Evolutionary conservation across 2,329 filamentous ascomycete genomes (phyloP), one percentile per base, ranked within the genome.

Genomic region (Sphaerostilbella broomeana): DNA sequence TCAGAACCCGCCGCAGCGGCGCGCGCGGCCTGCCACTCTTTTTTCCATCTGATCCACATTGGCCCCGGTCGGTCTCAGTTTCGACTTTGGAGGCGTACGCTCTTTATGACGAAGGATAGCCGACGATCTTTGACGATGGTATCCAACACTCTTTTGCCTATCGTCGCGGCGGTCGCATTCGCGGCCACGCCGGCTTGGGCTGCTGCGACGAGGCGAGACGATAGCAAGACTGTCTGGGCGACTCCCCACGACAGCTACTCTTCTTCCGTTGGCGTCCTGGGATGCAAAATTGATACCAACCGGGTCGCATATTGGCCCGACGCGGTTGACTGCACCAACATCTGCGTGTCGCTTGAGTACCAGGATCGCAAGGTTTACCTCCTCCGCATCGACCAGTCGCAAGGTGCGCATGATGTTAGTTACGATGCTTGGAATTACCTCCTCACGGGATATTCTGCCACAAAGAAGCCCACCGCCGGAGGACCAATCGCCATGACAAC

Each of bases 381-480:
- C 32, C 66, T 79, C 27, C 72, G 70, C 52, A 59, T 79, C 50
- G 76, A 79, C 58, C 62, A 68, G 46, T 79, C 74, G 0, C 62
- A 65, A 40, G 74, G 73, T 40, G 75, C 75, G 20, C 56, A 77
- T 57, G 76, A 79, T 54, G 64, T 79, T 53, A 69, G 63, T 52
- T 79, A 78, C 62, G 75, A 79, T 49, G 75, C 75, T 16, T 79
- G 73, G 72, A 77, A 77, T 59, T 75, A 74, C 48, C 70, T 79
- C n/a, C 51, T 59, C 34, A 72, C 67, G 0, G 70, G 70, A 40
- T 42, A 67, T 37, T 61, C 63, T 3, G 74, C 74, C 4, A 60
- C 60, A 2, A 54, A 64, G 11, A 56, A 65, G 31, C 72, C 73
- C 18, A 59, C 56, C 3, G 54, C 61, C 2, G 74, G 73, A 33